These are phyloP conservation scores for Candida ipomoeae DNA, from an alignment of 805 yeast species.

Conservation along the genomic window DNA sequence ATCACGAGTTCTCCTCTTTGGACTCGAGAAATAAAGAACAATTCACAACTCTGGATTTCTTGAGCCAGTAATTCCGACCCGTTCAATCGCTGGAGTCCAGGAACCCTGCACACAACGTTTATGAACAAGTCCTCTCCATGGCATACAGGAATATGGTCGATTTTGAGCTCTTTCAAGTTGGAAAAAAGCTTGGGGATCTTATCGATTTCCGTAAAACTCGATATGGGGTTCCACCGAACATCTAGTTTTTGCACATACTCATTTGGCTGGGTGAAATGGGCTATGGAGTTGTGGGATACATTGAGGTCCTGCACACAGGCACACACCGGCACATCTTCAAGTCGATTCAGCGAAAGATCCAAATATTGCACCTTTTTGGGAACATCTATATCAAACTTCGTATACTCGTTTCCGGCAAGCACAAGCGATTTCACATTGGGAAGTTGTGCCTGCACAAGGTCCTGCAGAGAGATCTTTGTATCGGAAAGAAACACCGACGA, in stretches of 20 bases:
- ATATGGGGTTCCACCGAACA: constrained; percentile 47
- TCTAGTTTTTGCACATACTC: constrained; percentile 34
- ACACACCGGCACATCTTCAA: constrained; percentile 14
- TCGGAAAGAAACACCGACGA: constrained; percentile 19
- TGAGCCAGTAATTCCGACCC: constrained; percentile 48
- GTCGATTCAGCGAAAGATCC: constrained; percentile 41
- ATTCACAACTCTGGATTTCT: constrained; percentile 62
- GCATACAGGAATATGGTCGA: constrained; percentile 27
- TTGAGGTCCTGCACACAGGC: not conserved
- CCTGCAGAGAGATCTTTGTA: constrained; percentile 17
- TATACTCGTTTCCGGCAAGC: constrained; percentile 34
- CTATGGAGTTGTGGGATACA: constrained; percentile 8
- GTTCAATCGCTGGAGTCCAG: constrained; percentile 36
- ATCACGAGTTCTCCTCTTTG: constrained; percentile 20
- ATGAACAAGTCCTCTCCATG: constrained; percentile 28
- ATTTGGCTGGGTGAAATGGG: not conserved
- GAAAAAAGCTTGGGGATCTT: constrained; percentile 35
- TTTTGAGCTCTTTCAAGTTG: constrained; percentile 40
- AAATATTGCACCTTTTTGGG: not conserved
- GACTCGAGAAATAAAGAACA: constrained; percentile 58
- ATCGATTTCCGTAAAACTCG: constrained; percentile 48
- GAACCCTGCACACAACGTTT: constrained; percentile 44
- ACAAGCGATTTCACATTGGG: constrained; percentile 33
- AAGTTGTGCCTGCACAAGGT: constrained; percentile 24
- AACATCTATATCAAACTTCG: constrained; percentile 9